These are phyloP conservation scores for Lithospermum erythrorhizon DNA, from an alignment of 257 asterid species.

Conservation along the genomic window DNA sequence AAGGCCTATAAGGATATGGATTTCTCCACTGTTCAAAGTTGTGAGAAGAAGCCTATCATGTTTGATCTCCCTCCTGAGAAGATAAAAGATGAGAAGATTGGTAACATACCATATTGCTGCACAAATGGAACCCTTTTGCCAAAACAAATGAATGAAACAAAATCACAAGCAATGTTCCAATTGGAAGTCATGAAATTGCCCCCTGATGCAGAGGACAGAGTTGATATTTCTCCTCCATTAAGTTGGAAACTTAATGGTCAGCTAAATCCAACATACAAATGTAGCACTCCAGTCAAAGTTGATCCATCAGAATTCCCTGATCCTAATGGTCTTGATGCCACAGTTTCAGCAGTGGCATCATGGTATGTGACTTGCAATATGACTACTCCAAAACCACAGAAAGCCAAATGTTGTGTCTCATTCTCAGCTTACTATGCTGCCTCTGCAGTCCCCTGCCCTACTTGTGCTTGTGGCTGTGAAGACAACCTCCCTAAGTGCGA, in stretches of 20 bases:
- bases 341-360: constrained; percentile 33
- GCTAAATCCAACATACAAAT: constrained; percentile 29
- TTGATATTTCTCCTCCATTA: constrained; percentile 40
- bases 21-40: constrained; percentile 37
- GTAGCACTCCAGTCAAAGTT: constrained; percentile 46
- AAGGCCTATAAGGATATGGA: constrained; percentile 26
- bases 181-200: constrained; percentile 69
- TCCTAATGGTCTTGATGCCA: constrained; percentile 37
- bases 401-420: constrained; percentile 52
- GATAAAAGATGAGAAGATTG: constrained; percentile 44
- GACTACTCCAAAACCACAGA: constrained; percentile 16
- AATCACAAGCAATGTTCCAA: constrained; percentile 39
- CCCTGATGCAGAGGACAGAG: constrained; percentile 37
- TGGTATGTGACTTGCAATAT: constrained; percentile 60
- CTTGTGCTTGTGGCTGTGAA: constrained; percentile 66
- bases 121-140: constrained; percentile 54
- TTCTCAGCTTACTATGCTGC: constrained; percentile 62
- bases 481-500: constrained; percentile 23
- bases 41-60: constrained; percentile 46
- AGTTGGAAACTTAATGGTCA: constrained; percentile 52
- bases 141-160: constrained; percentile 32
- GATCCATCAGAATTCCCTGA: constrained; percentile 38
- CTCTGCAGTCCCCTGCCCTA: constrained; percentile 59
- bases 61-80: constrained; percentile 48
- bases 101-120: constrained; percentile 55